Base-by-base conservation (phyloP, 257 asterid genomes). In the Petrea volubilis region DNA sequence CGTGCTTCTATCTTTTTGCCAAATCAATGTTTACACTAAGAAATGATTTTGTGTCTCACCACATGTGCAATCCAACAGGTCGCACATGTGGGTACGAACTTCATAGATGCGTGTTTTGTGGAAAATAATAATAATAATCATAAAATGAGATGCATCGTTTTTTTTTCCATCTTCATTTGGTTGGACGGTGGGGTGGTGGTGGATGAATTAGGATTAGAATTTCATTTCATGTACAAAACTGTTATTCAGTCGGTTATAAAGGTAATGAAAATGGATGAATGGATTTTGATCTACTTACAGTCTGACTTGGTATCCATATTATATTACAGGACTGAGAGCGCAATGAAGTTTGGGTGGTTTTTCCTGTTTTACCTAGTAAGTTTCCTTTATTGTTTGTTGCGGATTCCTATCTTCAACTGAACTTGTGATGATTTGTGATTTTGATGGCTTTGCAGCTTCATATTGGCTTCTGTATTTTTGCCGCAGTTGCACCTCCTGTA, bases 401-500 rank as follows among this genome's bases (percentile, higher is more conserved):
- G 38, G 40, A 9, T 55, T 60, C 38, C 43, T 55, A 33, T 63
- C 33, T 47, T 44, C 46, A 36, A 23, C 72, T 34, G 47, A 41
- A 62, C 33, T 2, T 56, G 9, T 29, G 23, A 67, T 52, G 60
- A 59, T 33, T 33, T 67, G 62, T 79, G 44, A 77, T 60, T 7
- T 25, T 46, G 52, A 44, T 64, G 28, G 33, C 77, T 73, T 34
- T 83, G 67, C 92, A 94, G 99, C 89, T 94, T 81, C 99, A 94
- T 79, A 88, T 94, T 49, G 89, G 69, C 83, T 94, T 94, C 81
- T 86, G 90, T 75, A 77, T 94, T 67, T 94, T 94, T 77, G 89
- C 99, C 15, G 96, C 99, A 6, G 97, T 94, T 80, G 99, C 99
- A 66, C 99, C 99, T 65, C 99, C 99, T 41, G 66, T 94, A 23